Evolutionary conservation across 2,329 filamentous ascomycete genomes (phyloP).

Genomic region (Macrophomina pseudophaseolina): DNA sequence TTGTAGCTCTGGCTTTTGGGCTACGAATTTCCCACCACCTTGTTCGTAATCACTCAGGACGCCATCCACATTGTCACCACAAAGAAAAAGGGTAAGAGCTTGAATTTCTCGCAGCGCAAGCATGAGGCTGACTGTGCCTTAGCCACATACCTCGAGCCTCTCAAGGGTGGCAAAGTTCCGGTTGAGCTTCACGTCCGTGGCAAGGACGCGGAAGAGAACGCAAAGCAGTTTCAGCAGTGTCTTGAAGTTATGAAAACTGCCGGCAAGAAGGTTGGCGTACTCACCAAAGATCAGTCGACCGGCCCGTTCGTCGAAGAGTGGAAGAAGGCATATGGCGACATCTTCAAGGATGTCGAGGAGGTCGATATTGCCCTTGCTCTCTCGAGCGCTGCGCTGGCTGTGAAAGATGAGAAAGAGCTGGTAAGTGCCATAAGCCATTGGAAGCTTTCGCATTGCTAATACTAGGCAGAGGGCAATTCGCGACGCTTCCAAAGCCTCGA

Average conservation of each 20-base stretch:
- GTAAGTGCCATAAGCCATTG: conserved; percentile 45
- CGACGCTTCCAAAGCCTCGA: conserved; percentile 91
- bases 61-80: conserved; percentile 92
- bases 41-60: conserved; percentile 90
- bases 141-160: conserved; percentile 91
- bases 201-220: conserved; percentile 90
- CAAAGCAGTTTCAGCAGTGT: conserved; percentile 85
- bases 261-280: conserved; percentile 89
- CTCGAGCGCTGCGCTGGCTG: conserved; percentile 80
- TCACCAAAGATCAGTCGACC: conserved; percentile 81
- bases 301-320: conserved; percentile 96
- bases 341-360: conserved; percentile 85
- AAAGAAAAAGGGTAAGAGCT: conserved; percentile 82
- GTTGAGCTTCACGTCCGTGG: conserved; percentile 90
- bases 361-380: conserved; percentile 84
- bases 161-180: conserved; percentile 90
- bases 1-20: conserved; percentile 93
- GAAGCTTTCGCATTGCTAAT: conserved; percentile 7
- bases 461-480: conserved; percentile 76
- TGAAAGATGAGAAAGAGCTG: conserved; percentile 95
- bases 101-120: conserved; percentile 30
- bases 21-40: conserved; percentile 96
- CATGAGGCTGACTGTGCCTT: conserved; percentile 40
- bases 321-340: conserved; percentile 78
- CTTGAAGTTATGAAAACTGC: conserved; percentile 84